Evolutionary conservation across 2,329 filamentous ascomycete genomes (phyloP).

Genomic region (Penicillium brasilianum): DNA sequence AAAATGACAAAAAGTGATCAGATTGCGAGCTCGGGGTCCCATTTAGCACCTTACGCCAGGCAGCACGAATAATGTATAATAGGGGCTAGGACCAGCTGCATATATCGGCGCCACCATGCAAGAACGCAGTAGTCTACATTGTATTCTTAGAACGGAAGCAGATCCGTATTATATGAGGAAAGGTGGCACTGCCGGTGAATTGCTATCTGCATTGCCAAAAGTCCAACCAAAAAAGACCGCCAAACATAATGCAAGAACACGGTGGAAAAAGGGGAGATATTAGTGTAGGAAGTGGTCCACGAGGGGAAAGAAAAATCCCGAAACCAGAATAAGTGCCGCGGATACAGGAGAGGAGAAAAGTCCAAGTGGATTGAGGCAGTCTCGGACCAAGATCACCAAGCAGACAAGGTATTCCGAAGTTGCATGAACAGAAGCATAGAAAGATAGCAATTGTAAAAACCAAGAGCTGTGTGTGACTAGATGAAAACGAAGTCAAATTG

Average conservation of each 20-base stretch:
- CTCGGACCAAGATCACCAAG: neutral
- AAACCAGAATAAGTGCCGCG: neutral
- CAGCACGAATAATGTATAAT: too few species aligned
- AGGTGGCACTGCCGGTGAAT: neutral
- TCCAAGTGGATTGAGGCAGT: neutral
- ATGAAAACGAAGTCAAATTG: neutral
- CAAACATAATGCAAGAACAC: neutral
- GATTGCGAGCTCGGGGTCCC: too few species aligned
- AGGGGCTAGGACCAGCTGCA: too few species aligned
- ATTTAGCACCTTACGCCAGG: too few species aligned
- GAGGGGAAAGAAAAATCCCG: neutral
- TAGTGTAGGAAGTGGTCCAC: neutral
- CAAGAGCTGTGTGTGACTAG: neutral
- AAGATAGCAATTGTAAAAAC: neutral
- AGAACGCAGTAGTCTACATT: neutral
- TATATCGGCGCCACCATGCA: neutral
- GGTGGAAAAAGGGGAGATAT: neutral
- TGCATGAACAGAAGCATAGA: neutral
- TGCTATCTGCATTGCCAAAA: neutral
- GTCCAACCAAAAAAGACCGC: neutral
- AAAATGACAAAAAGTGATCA: neutral
- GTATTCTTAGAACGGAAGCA: neutral
- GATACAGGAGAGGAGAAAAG: neutral
- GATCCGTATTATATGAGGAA: conserved; percentile 8
- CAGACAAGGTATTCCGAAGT: neutral